Conservation (phyloP, 176 grass and related monocot genomes). For the Raddia guianensis region DNA sequence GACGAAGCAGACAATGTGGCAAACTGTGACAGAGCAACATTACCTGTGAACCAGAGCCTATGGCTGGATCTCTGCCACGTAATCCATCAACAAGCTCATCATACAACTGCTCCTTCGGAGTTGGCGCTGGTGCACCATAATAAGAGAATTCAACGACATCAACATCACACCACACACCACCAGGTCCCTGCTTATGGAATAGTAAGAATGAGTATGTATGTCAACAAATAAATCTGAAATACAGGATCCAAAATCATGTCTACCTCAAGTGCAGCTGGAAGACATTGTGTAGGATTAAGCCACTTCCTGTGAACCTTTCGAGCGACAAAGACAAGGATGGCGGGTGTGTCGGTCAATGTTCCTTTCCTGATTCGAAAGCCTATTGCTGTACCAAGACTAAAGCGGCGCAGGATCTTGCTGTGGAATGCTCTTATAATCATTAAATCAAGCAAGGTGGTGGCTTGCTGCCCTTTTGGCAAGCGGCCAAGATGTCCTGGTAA, state of each 20-base stretch:
- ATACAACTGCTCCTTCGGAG: conserved; percentile 94
- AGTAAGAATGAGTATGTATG: conserved; percentile 16
- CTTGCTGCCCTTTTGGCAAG: conserved; percentile 75
- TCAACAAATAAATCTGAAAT: background rate
- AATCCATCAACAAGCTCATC: conserved; percentile 92
- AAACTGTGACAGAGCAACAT: conserved; percentile 9
- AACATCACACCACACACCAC: conserved; percentile 96
- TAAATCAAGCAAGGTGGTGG: conserved; percentile 92
- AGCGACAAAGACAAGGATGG: conserved; percentile 96
- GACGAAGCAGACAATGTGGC: conserved; percentile 15
- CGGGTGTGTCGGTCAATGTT: conserved; percentile 75
- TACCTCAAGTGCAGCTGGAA: conserved; percentile 90
- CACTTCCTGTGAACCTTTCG: conserved; percentile 93
- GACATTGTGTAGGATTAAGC: conserved; percentile 71
- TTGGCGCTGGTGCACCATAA: conserved; percentile 90
- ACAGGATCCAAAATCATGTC: conserved; percentile 1
- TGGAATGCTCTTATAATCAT: conserved; percentile 99
- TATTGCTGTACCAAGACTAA: conserved; percentile 92
- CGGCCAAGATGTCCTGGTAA: conserved; percentile 75
- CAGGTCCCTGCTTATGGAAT: conserved; percentile 70
- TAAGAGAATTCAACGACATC: conserved; percentile 99
- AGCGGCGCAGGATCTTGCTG: conserved; percentile 91
- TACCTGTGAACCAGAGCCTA: conserved; percentile 98
- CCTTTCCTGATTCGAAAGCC: conserved; percentile 89
- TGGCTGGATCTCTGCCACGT: conserved; percentile 82